Base-by-base conservation (phyloP, 225 moss, liverwort and hornwort genomes). In the Thuidium tamariscinum region DNA sequence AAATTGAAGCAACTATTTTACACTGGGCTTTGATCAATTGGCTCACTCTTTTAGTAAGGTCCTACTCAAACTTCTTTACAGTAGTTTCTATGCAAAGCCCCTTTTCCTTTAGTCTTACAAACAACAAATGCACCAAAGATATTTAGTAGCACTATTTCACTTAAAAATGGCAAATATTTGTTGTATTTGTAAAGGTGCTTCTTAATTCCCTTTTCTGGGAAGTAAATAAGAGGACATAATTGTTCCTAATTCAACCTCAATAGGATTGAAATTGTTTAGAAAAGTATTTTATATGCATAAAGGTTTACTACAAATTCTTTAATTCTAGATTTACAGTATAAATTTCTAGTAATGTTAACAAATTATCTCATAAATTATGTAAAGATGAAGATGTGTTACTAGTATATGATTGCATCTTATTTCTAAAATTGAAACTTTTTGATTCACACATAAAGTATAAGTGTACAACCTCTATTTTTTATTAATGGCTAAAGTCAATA, bases 11-110 rank as follows among this genome's bases (percentile, higher is more conserved):
- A 74, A 1, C 1, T 32, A 20, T 0, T 73, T 0, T 18, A 7
- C 0, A 74, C 13, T 1, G 2, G 2, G 0, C 0, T 74, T 1
- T 21, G 20, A 20, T 0, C 3, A 8, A 5, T 21, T 74, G 34
- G 8, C 0, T 34, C 1, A 34, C 2, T 74, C 51, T 51, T 74
- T 12, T 34, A 74, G 0, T 51, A 34, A 74, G 5, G 34, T 21
- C 5, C 48, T 34, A 13, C 1, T 48, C 2, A n/a, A n/a, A n/a
- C n/a, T n/a, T 8, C 1, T 74, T 12, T 7, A 12, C 0, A 2
- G 2, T 11, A 46, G 19, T 2, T 32, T 18, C 10, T 6, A 18
- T 48, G 1, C 19, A 73, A 30, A 46, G 4, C 0, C 4, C 1
- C 2, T 1, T 11, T 19, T 2, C 4, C 2, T 19, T 2, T 70